Percentiles rank a stretch among this genome's conserved stretches.
Conservation (phyloP, 495 filamentous ascomycete species). For the Patellaria atrata region DNA sequence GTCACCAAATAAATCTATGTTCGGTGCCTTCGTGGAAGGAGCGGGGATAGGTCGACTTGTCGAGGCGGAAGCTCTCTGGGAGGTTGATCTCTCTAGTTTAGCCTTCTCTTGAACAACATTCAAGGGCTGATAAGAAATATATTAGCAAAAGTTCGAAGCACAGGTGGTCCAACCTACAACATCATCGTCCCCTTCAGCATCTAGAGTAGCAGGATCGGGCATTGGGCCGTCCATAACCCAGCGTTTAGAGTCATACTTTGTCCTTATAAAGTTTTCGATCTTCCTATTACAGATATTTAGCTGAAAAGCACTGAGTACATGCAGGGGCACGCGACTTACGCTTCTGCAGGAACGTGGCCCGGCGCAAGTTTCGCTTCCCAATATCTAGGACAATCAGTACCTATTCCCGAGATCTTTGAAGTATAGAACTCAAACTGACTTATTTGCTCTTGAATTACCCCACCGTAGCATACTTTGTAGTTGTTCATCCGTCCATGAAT, state of each 20-base stretch:
- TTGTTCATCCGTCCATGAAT: slow-evolving; percentile 97
- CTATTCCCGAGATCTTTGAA: neutral
- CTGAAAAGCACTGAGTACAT: too few relatives aligned
- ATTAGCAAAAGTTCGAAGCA: neutral
- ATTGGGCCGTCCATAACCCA: slow-evolving; percentile 97
- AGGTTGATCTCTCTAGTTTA: slow-evolving; percentile 48
- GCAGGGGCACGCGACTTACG: slow-evolving; percentile 44
- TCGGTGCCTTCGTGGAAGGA: slow-evolving; percentile 29
- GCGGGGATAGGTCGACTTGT: slow-evolving; percentile 30
- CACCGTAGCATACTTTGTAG: slow-evolving; percentile 79
- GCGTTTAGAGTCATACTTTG: slow-evolving; percentile 94
- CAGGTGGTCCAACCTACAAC: slow-evolving; percentile 4
- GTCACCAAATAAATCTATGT: slow-evolving; percentile 52
- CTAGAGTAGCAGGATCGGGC: slow-evolving; percentile 78
- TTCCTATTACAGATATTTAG: slow-evolving; percentile 55
- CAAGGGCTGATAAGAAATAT: slow-evolving; percentile 37
- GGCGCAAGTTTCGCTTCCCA: slow-evolving; percentile 92
- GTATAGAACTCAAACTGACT: slow-evolving; percentile 40
- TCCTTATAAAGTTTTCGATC: slow-evolving; percentile 98
- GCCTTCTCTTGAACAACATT: slow-evolving; percentile 61
- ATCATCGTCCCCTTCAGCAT: slow-evolving; percentile 62
- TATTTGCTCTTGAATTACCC: slow-evolving; percentile 92
- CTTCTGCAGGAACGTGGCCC: slow-evolving; percentile 90
- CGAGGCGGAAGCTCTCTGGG: slow-evolving; percentile 31
- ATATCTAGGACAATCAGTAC: slow-evolving; percentile 37